Percentiles rank a stretch among this genome's conserved stretches.
phyloP scores from a whole-genome alignment of 345 rosid species.

The Corymbia maculata region DNA sequence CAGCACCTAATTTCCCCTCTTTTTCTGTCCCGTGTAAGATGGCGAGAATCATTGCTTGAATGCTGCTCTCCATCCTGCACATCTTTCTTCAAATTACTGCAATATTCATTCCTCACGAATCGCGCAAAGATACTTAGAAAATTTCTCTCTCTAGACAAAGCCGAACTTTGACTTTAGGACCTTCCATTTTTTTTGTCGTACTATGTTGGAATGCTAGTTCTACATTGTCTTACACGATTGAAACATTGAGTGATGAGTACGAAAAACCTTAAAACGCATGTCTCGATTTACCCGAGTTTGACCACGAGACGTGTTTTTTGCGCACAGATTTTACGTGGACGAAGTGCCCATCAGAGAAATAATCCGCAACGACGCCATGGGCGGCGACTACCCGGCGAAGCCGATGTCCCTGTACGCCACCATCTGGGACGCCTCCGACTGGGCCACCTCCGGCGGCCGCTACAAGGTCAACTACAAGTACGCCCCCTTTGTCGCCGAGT shows the following conservation, averaged over 20 bases:
- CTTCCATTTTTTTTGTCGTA: background rate
- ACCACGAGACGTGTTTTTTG: background rate
- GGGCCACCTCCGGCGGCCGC: conserved; percentile 90
- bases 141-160: background rate
- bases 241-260: no score
- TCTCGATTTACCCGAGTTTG: background rate
- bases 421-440: conserved; percentile 92
- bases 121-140: background rate
- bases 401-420: conserved; percentile 91
- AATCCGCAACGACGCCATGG: conserved; percentile 54
- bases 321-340: conserved; percentile 72
- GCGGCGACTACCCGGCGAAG: conserved; percentile 68
- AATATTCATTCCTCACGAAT: background rate
- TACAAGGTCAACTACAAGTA: conserved; percentile 62
- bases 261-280: no score
- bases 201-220: background rate
- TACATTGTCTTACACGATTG: background rate
- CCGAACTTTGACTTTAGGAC: background rate
- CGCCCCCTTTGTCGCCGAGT: conserved; percentile 70
- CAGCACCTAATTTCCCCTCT: background rate
- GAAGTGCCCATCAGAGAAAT: conserved; percentile 83
- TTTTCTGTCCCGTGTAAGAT: background rate
- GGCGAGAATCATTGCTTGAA: background rate
- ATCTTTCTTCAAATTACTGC: background rate
- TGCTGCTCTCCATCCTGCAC: background rate